These are phyloP conservation scores for Scutellaria minor DNA, from an alignment of 257 asterid species.

Conservation along the genomic window DNA sequence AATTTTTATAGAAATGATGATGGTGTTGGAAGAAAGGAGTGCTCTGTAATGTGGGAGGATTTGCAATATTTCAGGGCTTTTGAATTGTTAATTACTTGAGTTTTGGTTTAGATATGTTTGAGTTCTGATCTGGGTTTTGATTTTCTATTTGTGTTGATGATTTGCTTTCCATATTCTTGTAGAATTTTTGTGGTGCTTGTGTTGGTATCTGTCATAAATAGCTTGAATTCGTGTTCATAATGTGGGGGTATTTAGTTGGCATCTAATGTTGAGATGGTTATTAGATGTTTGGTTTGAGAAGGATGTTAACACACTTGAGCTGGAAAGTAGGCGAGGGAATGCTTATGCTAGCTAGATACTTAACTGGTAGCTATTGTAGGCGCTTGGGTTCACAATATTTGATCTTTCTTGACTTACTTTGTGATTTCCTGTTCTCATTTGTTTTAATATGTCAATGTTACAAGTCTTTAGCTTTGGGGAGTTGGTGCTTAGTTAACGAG, in stretches of 20 bases:
- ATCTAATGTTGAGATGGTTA: neutral
- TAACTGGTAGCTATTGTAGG: conserved; percentile 4
- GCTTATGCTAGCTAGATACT: no score
- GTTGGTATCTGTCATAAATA: neutral
- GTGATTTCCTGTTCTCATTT: conserved; percentile 7
- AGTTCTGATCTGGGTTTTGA: neutral
- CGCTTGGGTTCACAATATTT: conserved; percentile 1
- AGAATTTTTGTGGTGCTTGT: neutral
- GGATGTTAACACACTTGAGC: no score
- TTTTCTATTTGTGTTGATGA: neutral
- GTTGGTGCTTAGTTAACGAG: conserved; percentile 5
- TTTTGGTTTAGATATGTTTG: neutral
- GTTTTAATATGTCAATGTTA: neutral
- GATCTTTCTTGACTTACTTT: neutral
- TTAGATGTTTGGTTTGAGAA: neutral
- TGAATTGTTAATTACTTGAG: no score
- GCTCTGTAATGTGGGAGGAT: neutral
- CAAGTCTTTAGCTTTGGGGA: conserved; percentile 2
- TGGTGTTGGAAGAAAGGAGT: neutral
- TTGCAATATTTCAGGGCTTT: neutral
- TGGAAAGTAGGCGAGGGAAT: no score
- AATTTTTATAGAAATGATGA: neutral
- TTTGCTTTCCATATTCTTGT: neutral
- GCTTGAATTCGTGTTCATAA: no score
- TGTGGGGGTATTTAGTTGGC: no score